Evolutionary conservation across 2,329 filamentous ascomycete genomes (phyloP).

Genomic region (Diaporthe sp.): DNA sequence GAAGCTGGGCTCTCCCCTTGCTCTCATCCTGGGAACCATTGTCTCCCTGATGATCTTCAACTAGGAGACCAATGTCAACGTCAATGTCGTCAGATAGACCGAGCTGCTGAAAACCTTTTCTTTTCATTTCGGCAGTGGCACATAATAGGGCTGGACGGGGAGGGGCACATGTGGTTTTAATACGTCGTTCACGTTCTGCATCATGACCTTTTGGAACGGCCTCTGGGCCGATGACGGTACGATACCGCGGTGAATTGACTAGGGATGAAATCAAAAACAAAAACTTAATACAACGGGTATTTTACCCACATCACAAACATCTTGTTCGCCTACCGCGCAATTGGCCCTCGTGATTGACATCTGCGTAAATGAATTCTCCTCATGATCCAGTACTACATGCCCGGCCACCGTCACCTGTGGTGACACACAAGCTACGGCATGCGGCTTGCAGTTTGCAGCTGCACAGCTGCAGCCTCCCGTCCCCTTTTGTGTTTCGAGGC

Average conservation of each 20-base stretch:
- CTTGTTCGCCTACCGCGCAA: too few species aligned
- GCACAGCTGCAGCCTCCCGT: conserved; percentile 11
- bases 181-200: conserved; percentile 11
- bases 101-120: conserved; percentile 11
- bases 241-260: conserved; percentile 10
- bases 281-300: conserved; percentile 15
- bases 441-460: background rate
- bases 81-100: background rate
- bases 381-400: background rate
- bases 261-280: background rate
- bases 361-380: background rate
- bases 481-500: background rate
- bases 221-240: conserved; percentile 8
- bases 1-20: conserved; percentile 52
- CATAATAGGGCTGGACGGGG: conserved; percentile 3
- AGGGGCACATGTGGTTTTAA: background rate
- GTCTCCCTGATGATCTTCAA: conserved; percentile 55
- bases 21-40: conserved; percentile 51
- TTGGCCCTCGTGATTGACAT: background rate
- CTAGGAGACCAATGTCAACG: conserved; percentile 41
- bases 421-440: background rate
- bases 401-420: background rate
- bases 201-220: conserved; percentile 26
- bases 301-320: background rate
- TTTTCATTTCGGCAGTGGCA: conserved; percentile 19